These are phyloP conservation scores for Fusarium nisikadoi DNA, from an alignment of 2,329 filamentous ascomycete species.

Conservation along the genomic window DNA sequence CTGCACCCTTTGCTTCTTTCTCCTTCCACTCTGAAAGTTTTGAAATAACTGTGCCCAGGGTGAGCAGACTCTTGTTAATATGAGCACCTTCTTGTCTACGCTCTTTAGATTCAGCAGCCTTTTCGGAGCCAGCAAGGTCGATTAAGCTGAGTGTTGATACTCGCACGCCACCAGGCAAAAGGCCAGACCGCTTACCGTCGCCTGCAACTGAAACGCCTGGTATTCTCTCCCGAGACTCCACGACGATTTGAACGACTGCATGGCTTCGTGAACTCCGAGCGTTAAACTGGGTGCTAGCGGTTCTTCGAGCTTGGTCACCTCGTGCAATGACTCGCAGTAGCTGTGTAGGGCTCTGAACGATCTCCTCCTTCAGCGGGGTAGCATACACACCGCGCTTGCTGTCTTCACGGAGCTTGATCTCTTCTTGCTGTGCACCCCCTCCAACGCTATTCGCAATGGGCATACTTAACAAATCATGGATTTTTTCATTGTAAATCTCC, in stretches of 20 bases:
- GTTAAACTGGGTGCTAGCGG: slow-evolving; percentile 97
- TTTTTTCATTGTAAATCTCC: slow-evolving; percentile 98
- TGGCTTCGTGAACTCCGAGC: slow-evolving; percentile 96
- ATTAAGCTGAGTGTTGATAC: slow-evolving; percentile 96
- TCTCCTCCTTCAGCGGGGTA: slow-evolving; percentile 95
- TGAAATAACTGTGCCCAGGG: slow-evolving; percentile 93
- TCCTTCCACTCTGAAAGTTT: slow-evolving; percentile 91
- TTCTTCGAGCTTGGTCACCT: slow-evolving; percentile 89
- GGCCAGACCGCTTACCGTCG: slow-evolving; percentile 71
- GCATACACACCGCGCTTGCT: slow-evolving; percentile 97
- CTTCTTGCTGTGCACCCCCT: slow-evolving; percentile 73
- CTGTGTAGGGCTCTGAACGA: slow-evolving; percentile 97
- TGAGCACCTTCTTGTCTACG: slow-evolving; percentile 93
- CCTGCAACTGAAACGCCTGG: slow-evolving; percentile 58
- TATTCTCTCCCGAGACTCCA: slow-evolving; percentile 91
- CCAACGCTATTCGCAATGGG: slow-evolving; percentile 68
- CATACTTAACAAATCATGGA: slow-evolving; percentile 90
- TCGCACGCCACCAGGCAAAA: slow-evolving; percentile 87
- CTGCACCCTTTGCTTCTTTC: slow-evolving; percentile 75
- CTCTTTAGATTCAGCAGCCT: slow-evolving; percentile 95
- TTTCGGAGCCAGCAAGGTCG: slow-evolving; percentile 94
- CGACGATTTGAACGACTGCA: slow-evolving; percentile 97
- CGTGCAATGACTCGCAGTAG: slow-evolving; percentile 93
- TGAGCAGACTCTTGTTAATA: slow-evolving; percentile 98
- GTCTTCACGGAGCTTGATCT: slow-evolving; percentile 97